Evolutionary conservation across 164 flowering plant genomes (phyloP).

Genomic region (Brasenia schreberi): DNA sequence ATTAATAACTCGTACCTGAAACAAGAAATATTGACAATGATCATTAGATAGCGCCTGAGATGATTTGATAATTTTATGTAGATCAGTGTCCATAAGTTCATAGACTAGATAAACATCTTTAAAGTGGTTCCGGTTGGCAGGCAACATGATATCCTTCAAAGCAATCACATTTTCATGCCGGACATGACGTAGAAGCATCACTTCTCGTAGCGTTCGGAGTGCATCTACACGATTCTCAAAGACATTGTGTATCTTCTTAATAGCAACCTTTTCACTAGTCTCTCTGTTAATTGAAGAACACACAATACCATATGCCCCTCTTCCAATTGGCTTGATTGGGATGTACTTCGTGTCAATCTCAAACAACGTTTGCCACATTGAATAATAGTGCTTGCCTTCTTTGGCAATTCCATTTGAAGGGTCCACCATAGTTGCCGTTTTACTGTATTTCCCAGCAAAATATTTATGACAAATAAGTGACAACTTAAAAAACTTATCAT

Average conservation of each 20-base stretch:
- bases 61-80: slow-evolving; percentile 89
- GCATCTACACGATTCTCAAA: slow-evolving; percentile 87
- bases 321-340: slow-evolving; percentile 88
- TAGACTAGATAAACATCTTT: slow-evolving; percentile 90
- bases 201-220: slow-evolving; percentile 69
- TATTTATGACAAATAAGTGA: too few species aligned
- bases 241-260: slow-evolving; percentile 77
- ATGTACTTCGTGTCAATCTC: slow-evolving; percentile 85
- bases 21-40: slow-evolving; percentile 82
- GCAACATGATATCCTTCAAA: slow-evolving; percentile 89
- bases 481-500: too few species aligned
- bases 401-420: slow-evolving; percentile 59
- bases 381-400: slow-evolving; percentile 74
- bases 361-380: slow-evolving; percentile 89
- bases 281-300: slow-evolving; percentile 85
- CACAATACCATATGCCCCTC: slow-evolving; percentile 92
- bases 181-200: slow-evolving; percentile 79
- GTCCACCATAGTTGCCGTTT: slow-evolving; percentile 77
- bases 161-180: slow-evolving; percentile 77
- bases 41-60: slow-evolving; percentile 76
- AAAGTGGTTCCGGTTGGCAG: slow-evolving; percentile 52
- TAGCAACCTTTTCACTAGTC: slow-evolving; percentile 86
- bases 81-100: slow-evolving; percentile 94
- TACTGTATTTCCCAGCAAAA: slow-evolving; percentile 12
- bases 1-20: slow-evolving; percentile 41